Evolutionary conservation across 2,329 filamentous ascomycete species (phyloP).

Genomic region (Trichothecium sympodiale): DNA sequence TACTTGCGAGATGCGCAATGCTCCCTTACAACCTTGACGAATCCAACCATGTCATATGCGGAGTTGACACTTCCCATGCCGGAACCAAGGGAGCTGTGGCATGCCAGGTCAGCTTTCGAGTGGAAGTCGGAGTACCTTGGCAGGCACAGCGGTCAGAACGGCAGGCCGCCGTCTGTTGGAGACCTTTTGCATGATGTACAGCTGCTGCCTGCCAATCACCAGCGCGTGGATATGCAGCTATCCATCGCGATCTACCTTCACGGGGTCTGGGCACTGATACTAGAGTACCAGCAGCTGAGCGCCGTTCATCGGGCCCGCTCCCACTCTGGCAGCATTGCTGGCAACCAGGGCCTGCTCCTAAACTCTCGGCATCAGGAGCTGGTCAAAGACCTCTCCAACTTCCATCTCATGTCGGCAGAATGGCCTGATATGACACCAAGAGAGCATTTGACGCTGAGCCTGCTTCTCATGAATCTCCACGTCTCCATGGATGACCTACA

Average conservation of each 20-base stretch:
- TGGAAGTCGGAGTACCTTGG: slow-evolving; percentile 53
- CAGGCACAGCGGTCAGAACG: slow-evolving; percentile 22
- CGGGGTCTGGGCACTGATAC: slow-evolving; percentile 53
- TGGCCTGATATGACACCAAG: slow-evolving; percentile 33
- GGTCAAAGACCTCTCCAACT: slow-evolving; percentile 40
- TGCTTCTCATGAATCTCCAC: slow-evolving; percentile 53
- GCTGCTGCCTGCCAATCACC: slow-evolving; percentile 34
- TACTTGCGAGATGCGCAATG: slow-evolving; percentile 56
- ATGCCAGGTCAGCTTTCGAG: slow-evolving; percentile 47
- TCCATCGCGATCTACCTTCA: slow-evolving; percentile 51
- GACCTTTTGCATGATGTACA: slow-evolving; percentile 47
- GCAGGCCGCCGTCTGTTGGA: slow-evolving; percentile 37
- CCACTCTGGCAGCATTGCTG: slow-evolving; percentile 26
- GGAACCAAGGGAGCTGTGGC: slow-evolving; percentile 51
- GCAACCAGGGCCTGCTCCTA: slow-evolving; percentile 33
- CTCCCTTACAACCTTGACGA: slow-evolving; percentile 55
- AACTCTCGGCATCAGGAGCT: slow-evolving; percentile 51
- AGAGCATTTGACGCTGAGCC: slow-evolving; percentile 36
- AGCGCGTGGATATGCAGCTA: slow-evolving; percentile 43
- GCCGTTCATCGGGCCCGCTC: slow-evolving; percentile 35
- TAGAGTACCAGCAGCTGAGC: slow-evolving; percentile 53
- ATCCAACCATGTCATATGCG: slow-evolving; percentile 55
- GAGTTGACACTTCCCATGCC: slow-evolving; percentile 59
- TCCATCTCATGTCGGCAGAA: slow-evolving; percentile 29
- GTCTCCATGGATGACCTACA: slow-evolving; percentile 55